A percentile compares a stretch with the other conserved stretches of the same genome.
phyloP scores from a whole-genome alignment of 257 asterid species.

The Nicotiana tomentosiformis region DNA sequence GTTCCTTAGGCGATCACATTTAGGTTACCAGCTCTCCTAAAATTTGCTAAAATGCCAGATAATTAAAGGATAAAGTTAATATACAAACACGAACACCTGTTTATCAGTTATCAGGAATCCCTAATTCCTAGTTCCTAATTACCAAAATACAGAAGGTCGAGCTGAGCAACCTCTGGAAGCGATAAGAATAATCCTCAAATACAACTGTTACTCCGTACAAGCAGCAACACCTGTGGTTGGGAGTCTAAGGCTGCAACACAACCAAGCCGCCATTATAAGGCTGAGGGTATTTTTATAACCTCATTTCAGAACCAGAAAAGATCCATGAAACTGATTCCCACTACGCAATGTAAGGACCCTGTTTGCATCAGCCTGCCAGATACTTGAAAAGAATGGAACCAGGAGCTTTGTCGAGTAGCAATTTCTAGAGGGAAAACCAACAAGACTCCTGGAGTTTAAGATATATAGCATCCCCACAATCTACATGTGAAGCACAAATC shows the following conservation, averaged over 20 bases:
- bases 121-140: background rate
- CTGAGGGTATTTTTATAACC: background rate
- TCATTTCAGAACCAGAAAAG: background rate
- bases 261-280: background rate
- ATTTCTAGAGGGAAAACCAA: background rate
- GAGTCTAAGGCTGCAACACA: background rate
- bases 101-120: background rate
- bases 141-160: background rate
- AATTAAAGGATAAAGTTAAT: background rate
- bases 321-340: background rate
- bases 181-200: background rate
- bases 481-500: background rate
- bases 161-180: conserved; percentile 5
- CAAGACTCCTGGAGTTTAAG: background rate
- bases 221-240: background rate
- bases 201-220: background rate
- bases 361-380: background rate
- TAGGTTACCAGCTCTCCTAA: background rate
- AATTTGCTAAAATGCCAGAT: background rate
- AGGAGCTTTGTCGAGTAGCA: background rate
- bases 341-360: background rate
- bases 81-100: background rate
- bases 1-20: background rate
- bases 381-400: background rate
- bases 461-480: background rate